Evolutionary conservation across 2,329 filamentous ascomycete genomes (phyloP).

Genomic region (Phoma sp.): DNA sequence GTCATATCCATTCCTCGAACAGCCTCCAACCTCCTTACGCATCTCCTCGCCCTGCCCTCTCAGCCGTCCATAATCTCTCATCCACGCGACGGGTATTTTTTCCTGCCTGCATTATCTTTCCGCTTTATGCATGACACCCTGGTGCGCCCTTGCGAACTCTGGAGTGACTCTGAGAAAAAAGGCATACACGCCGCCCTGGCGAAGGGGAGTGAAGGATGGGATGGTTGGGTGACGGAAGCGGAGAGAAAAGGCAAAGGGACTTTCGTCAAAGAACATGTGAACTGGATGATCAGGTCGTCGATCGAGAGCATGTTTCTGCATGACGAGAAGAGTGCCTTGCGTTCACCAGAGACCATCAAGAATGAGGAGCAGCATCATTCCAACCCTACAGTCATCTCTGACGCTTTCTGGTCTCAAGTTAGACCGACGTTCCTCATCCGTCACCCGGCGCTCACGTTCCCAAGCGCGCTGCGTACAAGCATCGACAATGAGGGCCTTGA

Average conservation of each 20-base stretch:
- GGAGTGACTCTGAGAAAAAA: constrained; percentile 14
- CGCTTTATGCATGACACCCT: constrained; percentile 14
- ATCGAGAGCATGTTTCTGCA: constrained; percentile 16
- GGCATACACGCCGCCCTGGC: constrained; percentile 13
- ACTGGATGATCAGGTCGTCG: constrained; percentile 22
- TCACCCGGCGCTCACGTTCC: constrained; percentile 28
- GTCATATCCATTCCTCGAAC: constrained; percentile 34
- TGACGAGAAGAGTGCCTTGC: background rate
- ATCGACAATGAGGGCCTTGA: constrained; percentile 21
- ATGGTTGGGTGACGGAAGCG: constrained; percentile 5
- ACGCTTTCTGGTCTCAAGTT: constrained; percentile 6
- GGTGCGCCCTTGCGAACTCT: constrained; percentile 1
- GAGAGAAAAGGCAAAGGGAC: constrained; percentile 13
- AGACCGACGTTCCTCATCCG: constrained; percentile 28
- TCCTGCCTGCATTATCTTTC: constrained; percentile 14
- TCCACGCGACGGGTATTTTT: constrained; percentile 31
- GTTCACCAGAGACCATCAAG: background rate
- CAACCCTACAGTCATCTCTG: constrained; percentile 20
- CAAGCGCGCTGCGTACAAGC: constrained; percentile 22
- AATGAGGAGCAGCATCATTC: constrained; percentile 6
- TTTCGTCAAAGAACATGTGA: constrained; percentile 29
- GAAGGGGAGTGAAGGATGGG: constrained; percentile 7
- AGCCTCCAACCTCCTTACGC: constrained; percentile 30
- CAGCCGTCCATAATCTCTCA: constrained; percentile 22
- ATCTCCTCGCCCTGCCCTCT: constrained; percentile 27